phyloP scores from a whole-genome alignment of 2,329 filamentous ascomycete genomes.

The Penicillium oxalicum region DNA sequence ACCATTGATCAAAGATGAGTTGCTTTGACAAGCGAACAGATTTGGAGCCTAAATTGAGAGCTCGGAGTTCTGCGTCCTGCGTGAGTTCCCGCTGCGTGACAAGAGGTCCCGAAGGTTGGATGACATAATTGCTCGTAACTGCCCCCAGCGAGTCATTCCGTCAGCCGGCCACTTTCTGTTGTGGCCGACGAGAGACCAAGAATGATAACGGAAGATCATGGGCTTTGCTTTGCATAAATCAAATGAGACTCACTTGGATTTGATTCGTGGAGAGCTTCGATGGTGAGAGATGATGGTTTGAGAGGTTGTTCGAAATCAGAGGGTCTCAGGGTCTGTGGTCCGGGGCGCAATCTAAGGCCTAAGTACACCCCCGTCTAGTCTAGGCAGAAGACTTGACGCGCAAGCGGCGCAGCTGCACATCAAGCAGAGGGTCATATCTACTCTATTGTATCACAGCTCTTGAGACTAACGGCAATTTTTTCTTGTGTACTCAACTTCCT shows the following conservation, averaged over 20 bases:
- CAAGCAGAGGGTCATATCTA: conserved; percentile 3
- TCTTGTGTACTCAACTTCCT: too few relatives aligned
- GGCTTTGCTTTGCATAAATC: too few relatives aligned
- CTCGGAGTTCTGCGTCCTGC: background rate
- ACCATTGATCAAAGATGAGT: too few relatives aligned
- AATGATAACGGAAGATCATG: too few relatives aligned
- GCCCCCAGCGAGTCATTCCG: background rate
- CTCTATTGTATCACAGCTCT: background rate
- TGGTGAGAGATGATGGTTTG: too few relatives aligned
- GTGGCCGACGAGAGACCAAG: too few relatives aligned
- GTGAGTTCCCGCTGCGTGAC: background rate
- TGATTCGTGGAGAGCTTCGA: too few relatives aligned
- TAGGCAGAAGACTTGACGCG: conserved; percentile 19
- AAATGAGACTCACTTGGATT: too few relatives aligned
- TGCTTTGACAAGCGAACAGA: background rate
- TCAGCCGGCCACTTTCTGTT: too few relatives aligned
- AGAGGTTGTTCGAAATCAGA: too few relatives aligned
- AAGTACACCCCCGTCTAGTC: conserved; percentile 2
- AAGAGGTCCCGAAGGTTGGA: conserved; percentile 7
- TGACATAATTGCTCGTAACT: conserved; percentile 26
- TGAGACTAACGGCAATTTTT: too few relatives aligned
- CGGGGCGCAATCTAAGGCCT: conserved; percentile 1
- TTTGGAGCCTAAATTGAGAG: background rate
- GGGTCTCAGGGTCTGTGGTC: too few relatives aligned
- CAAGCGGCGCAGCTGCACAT: conserved; percentile 8